Conservation (phyloP, 805 yeast species). For the Candida odintsovae region DNA sequence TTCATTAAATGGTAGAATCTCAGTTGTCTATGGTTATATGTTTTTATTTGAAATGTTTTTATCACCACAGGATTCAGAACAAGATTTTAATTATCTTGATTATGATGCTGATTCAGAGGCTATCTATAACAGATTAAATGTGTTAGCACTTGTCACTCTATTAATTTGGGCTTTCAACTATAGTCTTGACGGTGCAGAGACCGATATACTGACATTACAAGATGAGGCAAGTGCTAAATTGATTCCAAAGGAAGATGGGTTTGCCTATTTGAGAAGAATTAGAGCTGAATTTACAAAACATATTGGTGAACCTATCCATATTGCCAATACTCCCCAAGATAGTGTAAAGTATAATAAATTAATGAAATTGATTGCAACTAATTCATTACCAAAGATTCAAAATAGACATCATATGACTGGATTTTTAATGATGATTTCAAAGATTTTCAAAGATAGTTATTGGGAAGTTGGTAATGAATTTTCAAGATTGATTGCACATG, state of each 20-base stretch:
- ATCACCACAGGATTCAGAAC: constrained; percentile 41
- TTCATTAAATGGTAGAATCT: constrained; percentile 41
- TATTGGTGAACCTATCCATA: constrained; percentile 26
- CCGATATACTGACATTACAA: constrained; percentile 23
- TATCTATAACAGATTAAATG: constrained; percentile 33
- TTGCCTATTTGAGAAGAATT: constrained; percentile 44
- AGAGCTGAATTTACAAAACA: constrained; percentile 33
- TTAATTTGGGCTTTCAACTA: constrained; percentile 49
- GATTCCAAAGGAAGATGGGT: constrained; percentile 42
- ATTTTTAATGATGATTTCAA: constrained; percentile 40
- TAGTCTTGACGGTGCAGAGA: constrained; percentile 42
- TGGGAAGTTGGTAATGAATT: constrained; percentile 58
- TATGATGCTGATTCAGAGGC: constrained; percentile 51
- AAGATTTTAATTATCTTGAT: constrained; percentile 33
- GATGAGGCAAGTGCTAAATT: constrained; percentile 16
- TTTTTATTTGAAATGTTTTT: constrained; percentile 58
- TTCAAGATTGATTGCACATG: constrained; percentile 45
- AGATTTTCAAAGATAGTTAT: constrained; percentile 34
- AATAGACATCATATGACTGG: constrained; percentile 51
- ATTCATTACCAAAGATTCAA: constrained; percentile 30
- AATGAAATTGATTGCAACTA: constrained; percentile 35
- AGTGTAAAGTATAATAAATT: constrained; percentile 35
- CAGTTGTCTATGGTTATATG: constrained; percentile 56
- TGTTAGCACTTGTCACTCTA: constrained; percentile 26
- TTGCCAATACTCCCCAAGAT: constrained; percentile 28